A percentile compares a stretch with the other conserved stretches of the same genome.
phyloP scores from a whole-genome alignment of 2,329 filamentous ascomycete species.

The Fusarium sp. region DNA sequence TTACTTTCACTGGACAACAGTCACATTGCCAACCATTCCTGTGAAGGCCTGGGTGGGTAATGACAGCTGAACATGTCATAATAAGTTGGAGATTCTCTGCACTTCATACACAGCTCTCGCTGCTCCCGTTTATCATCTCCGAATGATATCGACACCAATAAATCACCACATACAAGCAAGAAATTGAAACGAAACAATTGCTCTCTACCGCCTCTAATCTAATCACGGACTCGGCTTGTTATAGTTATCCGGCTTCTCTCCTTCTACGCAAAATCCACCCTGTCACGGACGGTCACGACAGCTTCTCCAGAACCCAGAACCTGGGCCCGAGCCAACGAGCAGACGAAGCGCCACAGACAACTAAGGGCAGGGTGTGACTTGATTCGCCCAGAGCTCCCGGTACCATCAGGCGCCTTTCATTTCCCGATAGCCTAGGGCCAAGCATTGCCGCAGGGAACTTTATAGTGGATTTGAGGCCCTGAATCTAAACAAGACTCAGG shows the following conservation, averaged over 20 bases:
- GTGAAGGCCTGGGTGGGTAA: conserved; percentile 20
- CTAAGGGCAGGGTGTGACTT: conserved; percentile 9
- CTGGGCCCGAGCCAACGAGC: conserved; percentile 33
- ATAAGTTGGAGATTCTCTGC: conserved; percentile 37
- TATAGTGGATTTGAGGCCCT: conserved; percentile 14
- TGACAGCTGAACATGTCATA: conserved; percentile 5
- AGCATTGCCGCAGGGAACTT: not conserved
- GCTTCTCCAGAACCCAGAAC: conserved; percentile 8
- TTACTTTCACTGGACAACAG: conserved; percentile 8
- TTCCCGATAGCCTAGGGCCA: conserved; percentile 30
- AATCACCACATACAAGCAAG: conserved; percentile 4
- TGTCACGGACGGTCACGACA: conserved; percentile 28
- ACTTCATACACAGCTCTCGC: conserved; percentile 6
- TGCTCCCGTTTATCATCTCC: conserved; percentile 4
- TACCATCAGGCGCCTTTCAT: conserved; percentile 41
- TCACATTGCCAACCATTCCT: conserved; percentile 33
- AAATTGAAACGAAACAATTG: conserved; percentile 42
- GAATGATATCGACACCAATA: not conserved
- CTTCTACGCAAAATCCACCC: conserved; percentile 15
- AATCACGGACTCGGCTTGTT: conserved; percentile 30
- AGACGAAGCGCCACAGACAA: conserved; percentile 30
- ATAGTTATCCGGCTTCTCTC: conserved; percentile 19
- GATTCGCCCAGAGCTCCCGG: conserved; percentile 25
- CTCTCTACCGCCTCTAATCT: conserved; percentile 11
- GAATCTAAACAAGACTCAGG: conserved; percentile 1